Evolutionary conservation across 208 protist genomes (phyloP).

Genomic region (Entamoeba moshkovskii): DNA sequence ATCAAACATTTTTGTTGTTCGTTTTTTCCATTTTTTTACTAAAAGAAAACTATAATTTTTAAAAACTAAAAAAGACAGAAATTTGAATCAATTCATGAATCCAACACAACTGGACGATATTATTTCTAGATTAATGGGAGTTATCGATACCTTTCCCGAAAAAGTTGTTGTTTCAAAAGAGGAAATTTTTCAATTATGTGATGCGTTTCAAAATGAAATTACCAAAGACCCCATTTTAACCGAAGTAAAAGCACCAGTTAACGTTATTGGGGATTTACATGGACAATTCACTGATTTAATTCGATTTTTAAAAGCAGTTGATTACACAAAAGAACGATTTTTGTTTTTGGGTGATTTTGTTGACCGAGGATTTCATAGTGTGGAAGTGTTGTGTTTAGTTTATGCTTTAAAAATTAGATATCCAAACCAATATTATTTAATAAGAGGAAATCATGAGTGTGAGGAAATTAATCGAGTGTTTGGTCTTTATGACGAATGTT

Average conservation of each 20-base stretch:
- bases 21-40: neutral
- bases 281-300: slow-evolving; percentile 98
- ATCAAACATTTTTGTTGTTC: neutral
- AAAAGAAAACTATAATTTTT: neutral
- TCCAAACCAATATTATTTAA: slow-evolving; percentile 77
- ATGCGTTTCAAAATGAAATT: slow-evolving; percentile 37
- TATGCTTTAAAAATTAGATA: slow-evolving; percentile 36
- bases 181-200: slow-evolving; percentile 14
- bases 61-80: neutral
- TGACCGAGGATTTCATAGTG: slow-evolving; percentile 87
- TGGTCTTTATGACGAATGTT: slow-evolving; percentile 93
- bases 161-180: neutral
- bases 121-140: neutral
- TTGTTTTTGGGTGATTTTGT: slow-evolving; percentile 99
- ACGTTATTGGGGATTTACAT: slow-evolving; percentile 80
- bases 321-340: slow-evolving; percentile 90
- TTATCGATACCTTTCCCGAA: neutral
- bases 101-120: neutral
- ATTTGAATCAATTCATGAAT: neutral
- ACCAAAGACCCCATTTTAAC: slow-evolving; percentile 46
- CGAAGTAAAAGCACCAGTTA: slow-evolving; percentile 44
- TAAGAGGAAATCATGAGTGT: slow-evolving; percentile 96
- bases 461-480: slow-evolving; percentile 91
- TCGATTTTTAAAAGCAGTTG: slow-evolving; percentile 94
- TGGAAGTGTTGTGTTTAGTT: slow-evolving; percentile 83